Evolutionary conservation across 768 basidiomycete species (phyloP), one percentile per base, ranked within the genome.

Genomic region (Butyriboletus loyo): DNA sequence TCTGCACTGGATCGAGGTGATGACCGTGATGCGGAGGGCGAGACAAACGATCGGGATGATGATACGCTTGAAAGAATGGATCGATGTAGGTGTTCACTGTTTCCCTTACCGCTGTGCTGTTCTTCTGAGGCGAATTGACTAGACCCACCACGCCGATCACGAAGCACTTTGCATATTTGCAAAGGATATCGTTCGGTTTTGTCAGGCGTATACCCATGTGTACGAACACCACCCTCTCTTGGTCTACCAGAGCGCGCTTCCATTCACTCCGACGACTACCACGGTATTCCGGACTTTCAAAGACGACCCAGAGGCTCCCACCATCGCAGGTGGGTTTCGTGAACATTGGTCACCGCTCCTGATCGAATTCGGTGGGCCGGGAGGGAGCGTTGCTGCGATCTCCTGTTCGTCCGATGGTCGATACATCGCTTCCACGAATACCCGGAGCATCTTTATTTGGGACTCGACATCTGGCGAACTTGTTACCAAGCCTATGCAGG

Each of bases 171-270:
- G 52, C 32, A 31, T 10, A 3, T 65, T 69, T 41, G 37, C 45
- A n/a, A 63, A 51, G 40, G 67, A 71, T 28, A 60, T 63, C 21
- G 57, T 65, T n/a, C 65, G 67, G 22, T 69, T 69, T 35, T 69
- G 66, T 35, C 67, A 71, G 44, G 65, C 69, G 3, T 67, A 61
- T 47, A 54, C 58, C 31, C 60, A 61, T 4, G 65, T 56, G 8
- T 71, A 71, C 39, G 67, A 69, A 52, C 67, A 67, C 21, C 67
- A 69, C 39, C 67, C 67, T 5, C 67, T 69, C 22, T 54, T 69
- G 21, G 69, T 69, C 30, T 69, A 69, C 54, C 57, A 59, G 22
- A 59, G 63, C 17, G 68, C 68, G 17, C 64, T 69, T 21, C 69
- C 68, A 4, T 69, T 69, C 46, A 57, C 68, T 35, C 68, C 68